phyloP scores from a whole-genome alignment of 2,329 filamentous ascomycete species.

The Grosmannia serpens region DNA sequence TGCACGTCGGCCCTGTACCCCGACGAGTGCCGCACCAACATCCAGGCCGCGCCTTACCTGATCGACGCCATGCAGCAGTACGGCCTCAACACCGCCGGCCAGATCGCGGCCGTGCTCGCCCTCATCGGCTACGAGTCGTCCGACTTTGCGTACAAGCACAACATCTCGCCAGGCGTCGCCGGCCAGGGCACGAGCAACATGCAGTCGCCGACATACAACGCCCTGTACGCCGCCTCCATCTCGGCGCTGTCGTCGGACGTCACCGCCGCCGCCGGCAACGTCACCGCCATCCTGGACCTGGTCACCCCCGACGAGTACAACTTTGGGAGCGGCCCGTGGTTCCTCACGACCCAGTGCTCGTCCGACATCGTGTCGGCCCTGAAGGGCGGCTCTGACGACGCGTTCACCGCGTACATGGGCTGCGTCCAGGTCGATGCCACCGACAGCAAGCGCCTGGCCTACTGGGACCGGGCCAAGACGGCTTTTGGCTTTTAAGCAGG shows the following conservation, averaged over 20 bases:
- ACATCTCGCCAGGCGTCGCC: constrained; percentile 37
- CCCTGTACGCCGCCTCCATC: constrained; percentile 34
- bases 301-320: constrained; percentile 38
- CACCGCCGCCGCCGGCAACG: constrained; percentile 18
- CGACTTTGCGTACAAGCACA: constrained; percentile 60
- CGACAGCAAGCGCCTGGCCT: constrained; percentile 21
- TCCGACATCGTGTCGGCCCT: constrained; percentile 22
- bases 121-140: constrained; percentile 62
- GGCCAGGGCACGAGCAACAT: constrained; percentile 61
- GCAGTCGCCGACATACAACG: constrained; percentile 31
- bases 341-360: constrained; percentile 32
- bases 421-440: constrained; percentile 30
- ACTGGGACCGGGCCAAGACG: constrained; percentile 33
- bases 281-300: constrained; percentile 30
- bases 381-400: constrained; percentile 25
- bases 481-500: constrained; percentile 28
- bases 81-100: constrained; percentile 37
- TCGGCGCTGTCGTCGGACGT: constrained; percentile 21
- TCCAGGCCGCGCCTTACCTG: constrained; percentile 46
- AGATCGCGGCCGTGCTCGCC: constrained; percentile 59
- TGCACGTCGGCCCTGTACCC: constrained; percentile 37
- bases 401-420: constrained; percentile 32
- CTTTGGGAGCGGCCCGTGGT: constrained; percentile 43
- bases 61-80: constrained; percentile 45
- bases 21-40: constrained; percentile 55